Conservation (phyloP, 2,329 filamentous ascomycete genomes). For the Apiospora hydei region DNA sequence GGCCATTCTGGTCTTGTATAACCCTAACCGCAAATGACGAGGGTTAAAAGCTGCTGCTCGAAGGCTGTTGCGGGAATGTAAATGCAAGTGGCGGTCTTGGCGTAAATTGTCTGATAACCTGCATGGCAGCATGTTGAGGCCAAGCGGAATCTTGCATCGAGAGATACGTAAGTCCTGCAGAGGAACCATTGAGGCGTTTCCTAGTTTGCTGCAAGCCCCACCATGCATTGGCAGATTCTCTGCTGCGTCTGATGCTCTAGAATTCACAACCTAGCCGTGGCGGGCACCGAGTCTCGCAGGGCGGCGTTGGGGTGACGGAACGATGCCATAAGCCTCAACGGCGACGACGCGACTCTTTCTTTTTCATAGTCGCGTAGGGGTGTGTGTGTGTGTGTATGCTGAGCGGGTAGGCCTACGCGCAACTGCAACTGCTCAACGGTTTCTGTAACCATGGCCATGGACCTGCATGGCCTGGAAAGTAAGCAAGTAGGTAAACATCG, state of each 20-base stretch:
- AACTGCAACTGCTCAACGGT: conserved; percentile 17
- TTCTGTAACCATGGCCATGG: conserved; percentile 13
- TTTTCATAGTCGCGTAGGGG: neutral
- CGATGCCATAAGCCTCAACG: conserved; percentile 16
- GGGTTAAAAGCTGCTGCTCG: conserved; percentile 24
- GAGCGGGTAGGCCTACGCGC: neutral
- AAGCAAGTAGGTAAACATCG: conserved; percentile 2
- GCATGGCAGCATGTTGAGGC: conserved; percentile 32
- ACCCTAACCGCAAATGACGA: neutral
- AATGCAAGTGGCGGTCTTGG: conserved; percentile 41
- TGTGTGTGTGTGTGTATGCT: neutral
- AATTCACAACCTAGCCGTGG: conserved; percentile 15
- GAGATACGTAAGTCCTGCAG: conserved; percentile 41
- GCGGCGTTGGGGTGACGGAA: conserved; percentile 15
- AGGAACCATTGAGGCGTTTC: conserved; percentile 35
- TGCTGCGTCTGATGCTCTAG: conserved; percentile 16
- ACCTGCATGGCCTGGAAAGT: conserved; percentile 10
- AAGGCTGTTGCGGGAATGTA: conserved; percentile 29
- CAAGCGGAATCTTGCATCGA: conserved; percentile 45
- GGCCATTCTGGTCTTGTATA: conserved; percentile 1
- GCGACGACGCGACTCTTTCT: conserved; percentile 2
- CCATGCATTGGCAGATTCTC: conserved; percentile 12
- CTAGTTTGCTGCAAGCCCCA: conserved; percentile 22
- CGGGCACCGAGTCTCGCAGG: conserved; percentile 17
- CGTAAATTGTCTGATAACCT: conserved; percentile 27